phyloP scores from a whole-genome alignment of 2,329 filamentous ascomycete species.

The Verticillium alfalfae region DNA sequence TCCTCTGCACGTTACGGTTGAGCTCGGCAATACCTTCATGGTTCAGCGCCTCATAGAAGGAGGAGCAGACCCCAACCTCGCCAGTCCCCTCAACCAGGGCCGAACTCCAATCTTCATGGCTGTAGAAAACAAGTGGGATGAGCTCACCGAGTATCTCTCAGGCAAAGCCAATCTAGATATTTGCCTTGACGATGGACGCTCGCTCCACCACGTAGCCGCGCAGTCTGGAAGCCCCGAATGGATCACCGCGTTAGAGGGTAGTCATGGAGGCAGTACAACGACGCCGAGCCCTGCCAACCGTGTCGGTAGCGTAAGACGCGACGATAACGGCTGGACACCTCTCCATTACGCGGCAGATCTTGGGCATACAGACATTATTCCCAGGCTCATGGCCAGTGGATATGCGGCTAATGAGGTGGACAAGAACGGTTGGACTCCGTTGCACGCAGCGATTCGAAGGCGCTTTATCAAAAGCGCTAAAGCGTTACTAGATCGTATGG shows the following conservation, averaged over 20 bases:
- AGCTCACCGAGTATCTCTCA: background rate
- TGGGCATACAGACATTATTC: background rate
- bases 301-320: background rate
- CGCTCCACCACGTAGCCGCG: background rate
- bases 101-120: background rate
- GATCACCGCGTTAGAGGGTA: background rate
- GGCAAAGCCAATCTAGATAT: background rate
- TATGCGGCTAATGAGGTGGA: background rate
- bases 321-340: background rate
- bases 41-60: background rate
- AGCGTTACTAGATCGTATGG: background rate
- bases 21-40: background rate
- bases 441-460: background rate
- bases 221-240: background rate
- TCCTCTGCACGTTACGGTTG: background rate
- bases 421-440: background rate
- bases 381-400: background rate
- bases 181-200: background rate
- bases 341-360: background rate
- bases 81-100: background rate
- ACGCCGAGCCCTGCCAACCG: too few species aligned
- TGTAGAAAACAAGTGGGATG: background rate
- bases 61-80: background rate
- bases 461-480: background rate
- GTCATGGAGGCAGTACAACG: background rate